Base-by-base conservation (phyloP, 129 eudicot genomes). In the Deinandra increscens region DNA sequence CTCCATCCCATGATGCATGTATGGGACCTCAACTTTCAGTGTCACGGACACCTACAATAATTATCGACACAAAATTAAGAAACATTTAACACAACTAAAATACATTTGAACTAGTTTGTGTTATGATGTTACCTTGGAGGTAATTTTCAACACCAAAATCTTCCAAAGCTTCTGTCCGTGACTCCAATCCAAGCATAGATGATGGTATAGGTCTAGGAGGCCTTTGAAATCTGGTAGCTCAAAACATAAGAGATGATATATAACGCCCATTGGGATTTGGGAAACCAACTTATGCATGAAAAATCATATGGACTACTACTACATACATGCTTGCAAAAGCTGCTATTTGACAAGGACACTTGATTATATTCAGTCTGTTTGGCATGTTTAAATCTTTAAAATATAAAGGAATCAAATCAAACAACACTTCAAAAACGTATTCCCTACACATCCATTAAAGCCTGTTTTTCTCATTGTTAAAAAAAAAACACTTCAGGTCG, bases 1-100 rank as follows among this genome's bases (percentile, higher is more conserved):
- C 81, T 93, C 99, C 95, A 89, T 78, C 39, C 92, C 97, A 76
- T 93, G 95, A 73, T 89, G 97, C 95, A 89, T 75, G 81, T 93
- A 93, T 9, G 78, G 82, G 9, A 82, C 81, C n/a, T 90, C 88
- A 36, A 83, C 54, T 79, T 71, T 93, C 97, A 9, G 86, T 87
- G 38, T 93, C 99, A 44, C 83, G 92, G n/a, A 86, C 95, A 83
- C 82, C 99, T 93, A 78, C 81, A 81, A 66, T n/a, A 38, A 77
- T 7, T 14, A 76, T 58, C 39, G 65, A 60, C 68, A 42, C 63
- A 64, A 67, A 22, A 7, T 26, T 45, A 72, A 15, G 6, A 59
- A 51, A 26, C 31, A 26, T 26, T 26, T 26, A 26, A 26, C 31
- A 26, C 31, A 26, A 26, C 3, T 26, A 26, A 26, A 26, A 26